A percentile compares a stretch with the other conserved stretches of the same genome.
Conservation (phyloP, 1,284 basidiomycete species). For the Melampsora americana region DNA sequence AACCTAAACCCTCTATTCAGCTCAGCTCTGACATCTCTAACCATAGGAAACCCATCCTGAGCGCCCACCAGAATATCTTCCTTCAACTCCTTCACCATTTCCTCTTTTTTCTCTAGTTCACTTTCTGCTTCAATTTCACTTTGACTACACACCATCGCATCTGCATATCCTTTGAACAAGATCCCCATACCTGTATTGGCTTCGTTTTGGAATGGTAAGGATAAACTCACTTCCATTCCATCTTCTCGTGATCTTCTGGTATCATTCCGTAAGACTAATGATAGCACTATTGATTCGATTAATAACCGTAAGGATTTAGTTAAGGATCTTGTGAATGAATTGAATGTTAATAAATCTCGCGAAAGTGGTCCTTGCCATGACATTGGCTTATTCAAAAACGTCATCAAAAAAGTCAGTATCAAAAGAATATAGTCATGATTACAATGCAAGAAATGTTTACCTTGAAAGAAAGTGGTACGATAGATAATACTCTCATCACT, state of each 20-base stretch:
- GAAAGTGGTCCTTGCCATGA: constrained; percentile 88
- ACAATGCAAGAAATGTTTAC: constrained; percentile 51
- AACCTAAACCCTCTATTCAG: constrained; percentile 94
- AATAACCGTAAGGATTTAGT: constrained; percentile 83
- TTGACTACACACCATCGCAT: constrained; percentile 49
- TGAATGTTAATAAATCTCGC: constrained; percentile 94
- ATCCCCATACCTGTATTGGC: constrained; percentile 98
- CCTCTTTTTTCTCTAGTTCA: constrained; percentile 75
- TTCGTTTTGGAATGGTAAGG: constrained; percentile 84
- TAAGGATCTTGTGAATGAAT: constrained; percentile 87
- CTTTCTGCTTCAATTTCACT: constrained; percentile 63
- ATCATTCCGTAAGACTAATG: constrained; percentile 84
- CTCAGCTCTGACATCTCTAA: constrained; percentile 79
- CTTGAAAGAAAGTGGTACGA: constrained; percentile 88
- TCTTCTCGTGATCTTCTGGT: constrained; percentile 83
- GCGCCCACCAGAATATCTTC: constrained; percentile 59
- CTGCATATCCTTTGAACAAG: constrained; percentile 73
- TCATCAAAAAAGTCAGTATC: constrained; percentile 57
- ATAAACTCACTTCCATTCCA: constrained; percentile 71
- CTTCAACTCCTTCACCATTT: constrained; percentile 66
- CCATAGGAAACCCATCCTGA: constrained; percentile 89
- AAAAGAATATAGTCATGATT: neutral
- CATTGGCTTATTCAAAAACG: constrained; percentile 46
- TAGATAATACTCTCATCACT: constrained; percentile 91
- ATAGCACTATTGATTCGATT: constrained; percentile 83